phyloP scores from a whole-genome alignment of 2,329 filamentous ascomycete species.

The Neofusicoccum sp. region DNA sequence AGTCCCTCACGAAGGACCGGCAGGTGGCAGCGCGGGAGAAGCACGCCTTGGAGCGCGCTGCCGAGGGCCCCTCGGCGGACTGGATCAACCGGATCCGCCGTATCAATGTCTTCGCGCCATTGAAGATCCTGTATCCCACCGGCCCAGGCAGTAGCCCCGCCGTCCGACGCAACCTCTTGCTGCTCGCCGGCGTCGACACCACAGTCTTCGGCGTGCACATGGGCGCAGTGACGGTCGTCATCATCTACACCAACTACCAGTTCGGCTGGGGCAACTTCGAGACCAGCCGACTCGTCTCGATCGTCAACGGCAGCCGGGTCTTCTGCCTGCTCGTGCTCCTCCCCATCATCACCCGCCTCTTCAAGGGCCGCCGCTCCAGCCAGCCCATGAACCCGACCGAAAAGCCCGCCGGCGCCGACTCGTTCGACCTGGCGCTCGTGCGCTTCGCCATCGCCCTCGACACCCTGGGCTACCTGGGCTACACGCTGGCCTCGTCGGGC shows the following conservation, averaged over 20 bases:
- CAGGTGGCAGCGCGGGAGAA: conserved; percentile 70
- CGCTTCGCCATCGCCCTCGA: conserved; percentile 75
- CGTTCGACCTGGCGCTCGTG: conserved; percentile 73
- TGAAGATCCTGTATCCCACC: conserved; percentile 74
- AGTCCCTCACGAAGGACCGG: conserved; percentile 74
- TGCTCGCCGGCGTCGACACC: conserved; percentile 77
- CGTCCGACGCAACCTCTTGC: conserved; percentile 76
- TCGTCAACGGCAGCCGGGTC: conserved; percentile 76
- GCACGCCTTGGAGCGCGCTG: conserved; percentile 44
- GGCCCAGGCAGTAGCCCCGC: conserved; percentile 59
- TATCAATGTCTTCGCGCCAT: conserved; percentile 70
- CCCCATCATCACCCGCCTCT: conserved; percentile 72
- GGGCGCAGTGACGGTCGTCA: conserved; percentile 74
- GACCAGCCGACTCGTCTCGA: conserved; percentile 75
- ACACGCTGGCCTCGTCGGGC: conserved; percentile 62
- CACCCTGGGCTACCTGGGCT: conserved; percentile 71
- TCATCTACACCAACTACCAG: conserved; percentile 77
- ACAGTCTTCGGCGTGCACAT: conserved; percentile 79
- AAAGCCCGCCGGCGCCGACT: conserved; percentile 68
- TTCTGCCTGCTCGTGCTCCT: conserved; percentile 71
- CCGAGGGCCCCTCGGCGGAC: conserved; percentile 37
- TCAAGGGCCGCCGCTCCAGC: conserved; percentile 57
- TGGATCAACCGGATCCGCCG: conserved; percentile 46
- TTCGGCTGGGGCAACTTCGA: conserved; percentile 84
- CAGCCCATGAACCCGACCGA: neutral